These are phyloP conservation scores for Fusarium stilboides DNA, from an alignment of 2,329 filamentous ascomycete species.

Conservation along the genomic window DNA sequence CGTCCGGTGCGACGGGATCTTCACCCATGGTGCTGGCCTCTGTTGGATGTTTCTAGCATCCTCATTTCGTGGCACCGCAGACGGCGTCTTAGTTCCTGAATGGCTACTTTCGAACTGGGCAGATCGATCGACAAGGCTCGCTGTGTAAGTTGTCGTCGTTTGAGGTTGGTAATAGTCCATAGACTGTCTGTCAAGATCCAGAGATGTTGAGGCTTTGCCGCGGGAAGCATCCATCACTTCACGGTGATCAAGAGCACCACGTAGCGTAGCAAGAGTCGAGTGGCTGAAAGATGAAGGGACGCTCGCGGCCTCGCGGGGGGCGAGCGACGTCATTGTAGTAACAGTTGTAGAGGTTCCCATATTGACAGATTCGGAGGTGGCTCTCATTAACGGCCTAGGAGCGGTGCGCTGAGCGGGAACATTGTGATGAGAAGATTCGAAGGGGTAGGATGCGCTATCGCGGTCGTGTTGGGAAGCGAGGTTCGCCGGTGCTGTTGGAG, in stretches of 20 bases:
- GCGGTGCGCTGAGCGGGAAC: conserved; percentile 55
- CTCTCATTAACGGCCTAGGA: conserved; percentile 57
- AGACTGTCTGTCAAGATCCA: conserved; percentile 54
- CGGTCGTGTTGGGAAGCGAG: conserved; percentile 39
- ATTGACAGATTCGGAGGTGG: conserved; percentile 50
- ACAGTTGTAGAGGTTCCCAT: conserved; percentile 55
- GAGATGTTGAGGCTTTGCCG: conserved; percentile 52
- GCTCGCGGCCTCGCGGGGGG: conserved; percentile 50
- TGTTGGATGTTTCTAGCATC: conserved; percentile 33
- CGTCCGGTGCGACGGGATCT: conserved; percentile 62
- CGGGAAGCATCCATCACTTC: conserved; percentile 52
- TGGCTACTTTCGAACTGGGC: conserved; percentile 43
- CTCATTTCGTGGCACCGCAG: conserved; percentile 28
- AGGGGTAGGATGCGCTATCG: conserved; percentile 34
- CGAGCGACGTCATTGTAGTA: conserved; percentile 51
- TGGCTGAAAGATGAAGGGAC: conserved; percentile 54
- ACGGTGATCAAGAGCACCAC: conserved; percentile 56
- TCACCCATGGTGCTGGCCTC: conserved; percentile 44
- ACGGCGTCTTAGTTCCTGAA: conserved; percentile 31
- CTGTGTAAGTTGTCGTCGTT: conserved; percentile 45
- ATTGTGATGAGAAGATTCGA: conserved; percentile 50
- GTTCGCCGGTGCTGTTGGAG: conserved; percentile 23
- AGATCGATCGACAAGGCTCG: conserved; percentile 50
- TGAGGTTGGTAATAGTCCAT: conserved; percentile 47
- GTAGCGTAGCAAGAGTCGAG: conserved; percentile 53